Evolutionary conservation across 2,329 filamentous ascomycete genomes (phyloP).

Genomic region (Colletotrichum sp.): DNA sequence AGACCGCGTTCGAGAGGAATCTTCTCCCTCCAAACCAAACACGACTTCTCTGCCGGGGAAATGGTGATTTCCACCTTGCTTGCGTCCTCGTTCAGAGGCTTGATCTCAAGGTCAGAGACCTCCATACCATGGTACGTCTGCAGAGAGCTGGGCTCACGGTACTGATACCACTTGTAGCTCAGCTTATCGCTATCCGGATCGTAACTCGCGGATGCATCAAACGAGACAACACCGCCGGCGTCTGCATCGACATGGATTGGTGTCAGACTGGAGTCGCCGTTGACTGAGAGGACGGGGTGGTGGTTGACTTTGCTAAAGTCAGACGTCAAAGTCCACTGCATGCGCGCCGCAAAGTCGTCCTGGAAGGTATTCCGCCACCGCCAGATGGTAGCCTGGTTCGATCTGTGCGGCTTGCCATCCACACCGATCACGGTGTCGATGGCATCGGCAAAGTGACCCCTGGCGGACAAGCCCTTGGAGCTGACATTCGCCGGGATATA

Average conservation of each 20-base stretch:
- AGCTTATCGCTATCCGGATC: conserved; percentile 49
- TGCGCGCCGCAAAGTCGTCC: conserved; percentile 45
- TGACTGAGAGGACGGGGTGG: conserved; percentile 46
- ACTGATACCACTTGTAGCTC: conserved; percentile 55
- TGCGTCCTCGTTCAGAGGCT: conserved; percentile 22
- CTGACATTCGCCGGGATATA: conserved; percentile 40
- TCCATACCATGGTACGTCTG: conserved; percentile 46
- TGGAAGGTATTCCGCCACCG: conserved; percentile 44
- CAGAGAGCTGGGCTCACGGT: conserved; percentile 37
- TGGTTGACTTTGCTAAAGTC: conserved; percentile 43
- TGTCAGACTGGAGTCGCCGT: conserved; percentile 42
- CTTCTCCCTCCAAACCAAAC: conserved; percentile 16
- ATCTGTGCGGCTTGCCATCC: conserved; percentile 28
- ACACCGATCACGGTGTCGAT: conserved; percentile 30
- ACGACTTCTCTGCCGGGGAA: conserved; percentile 39
- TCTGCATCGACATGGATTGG: conserved; percentile 43
- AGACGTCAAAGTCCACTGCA: conserved; percentile 38
- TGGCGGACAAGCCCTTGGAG: conserved; percentile 1
- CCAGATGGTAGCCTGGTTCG: conserved; percentile 42
- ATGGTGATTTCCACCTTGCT: conserved; percentile 16
- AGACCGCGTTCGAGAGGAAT: conserved; percentile 37
- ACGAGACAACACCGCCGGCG: conserved; percentile 38
- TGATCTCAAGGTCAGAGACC: conserved; percentile 39
- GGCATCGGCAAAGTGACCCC: conserved; percentile 30
- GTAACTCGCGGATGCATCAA: conserved; percentile 50